Conservation (phyloP, 257 asterid genomes). For the Fraxinus quadrangulata region DNA sequence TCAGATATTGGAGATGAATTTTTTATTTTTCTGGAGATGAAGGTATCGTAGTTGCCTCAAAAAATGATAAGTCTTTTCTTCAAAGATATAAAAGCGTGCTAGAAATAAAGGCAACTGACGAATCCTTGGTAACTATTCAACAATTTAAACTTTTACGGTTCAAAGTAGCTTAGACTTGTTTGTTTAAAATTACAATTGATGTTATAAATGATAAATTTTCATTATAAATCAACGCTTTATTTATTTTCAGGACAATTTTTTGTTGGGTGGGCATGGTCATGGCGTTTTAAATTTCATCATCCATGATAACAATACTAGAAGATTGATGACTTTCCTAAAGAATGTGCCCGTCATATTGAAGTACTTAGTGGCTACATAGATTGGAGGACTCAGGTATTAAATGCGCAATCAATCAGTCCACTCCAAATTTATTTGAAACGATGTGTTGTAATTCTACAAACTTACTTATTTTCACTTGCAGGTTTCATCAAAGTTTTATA, state of each 20-base stretch:
- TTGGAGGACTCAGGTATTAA: slow-evolving; percentile 31
- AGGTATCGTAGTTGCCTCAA: slow-evolving; percentile 12
- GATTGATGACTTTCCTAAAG: slow-evolving; percentile 52
- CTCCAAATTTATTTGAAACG: no score
- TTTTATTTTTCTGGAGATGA: slow-evolving; percentile 47
- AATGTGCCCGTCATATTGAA: slow-evolving; percentile 73
- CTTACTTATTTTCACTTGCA: slow-evolving; percentile 14
- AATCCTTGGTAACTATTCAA: slow-evolving; percentile 52
- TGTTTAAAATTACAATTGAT: no score
- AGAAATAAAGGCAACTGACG: slow-evolving; percentile 60
- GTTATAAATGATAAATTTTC: no score
- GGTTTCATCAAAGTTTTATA: slow-evolving; percentile 39
- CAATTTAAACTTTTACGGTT: no score
- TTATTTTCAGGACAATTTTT: slow-evolving; percentile 35
- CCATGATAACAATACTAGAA: slow-evolving; percentile 79
- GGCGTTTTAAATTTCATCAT: slow-evolving; percentile 55
- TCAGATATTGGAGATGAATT: slow-evolving; percentile 52
- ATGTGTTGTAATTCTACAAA: neutral
- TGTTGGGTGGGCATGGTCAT: slow-evolving; percentile 81
- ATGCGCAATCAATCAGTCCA: neutral
- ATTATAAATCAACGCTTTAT: neutral
- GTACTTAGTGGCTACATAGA: slow-evolving; percentile 41
- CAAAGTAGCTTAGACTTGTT: no score
- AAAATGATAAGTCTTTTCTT: slow-evolving; percentile 33
- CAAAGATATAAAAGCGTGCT: slow-evolving; percentile 50